A percentile compares a stretch with the other conserved stretches of the same genome.
Conservation (phyloP, 176 grass and related monocot genomes). For the Cenchrus fungigraminus region DNA sequence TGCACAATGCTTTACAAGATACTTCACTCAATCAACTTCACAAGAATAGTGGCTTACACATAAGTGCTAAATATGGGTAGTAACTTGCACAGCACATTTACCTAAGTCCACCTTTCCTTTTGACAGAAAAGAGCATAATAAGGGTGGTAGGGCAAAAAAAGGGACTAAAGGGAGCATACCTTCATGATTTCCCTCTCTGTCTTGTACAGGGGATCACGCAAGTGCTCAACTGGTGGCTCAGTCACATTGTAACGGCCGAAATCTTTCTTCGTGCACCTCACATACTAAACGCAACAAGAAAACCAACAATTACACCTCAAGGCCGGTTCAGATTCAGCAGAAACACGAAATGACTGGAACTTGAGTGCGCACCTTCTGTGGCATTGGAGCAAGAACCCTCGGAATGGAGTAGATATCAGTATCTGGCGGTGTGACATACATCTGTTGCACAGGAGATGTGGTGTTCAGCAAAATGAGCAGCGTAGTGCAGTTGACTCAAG, state of each 20-base stretch:
- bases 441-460: conserved; percentile 62
- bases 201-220: conserved; percentile 76
- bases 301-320: conserved; percentile 20
- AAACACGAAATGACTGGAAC: conserved; percentile 15
- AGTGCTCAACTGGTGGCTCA: conserved; percentile 75
- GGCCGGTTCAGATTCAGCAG: not conserved
- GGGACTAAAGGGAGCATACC: conserved; percentile 47
- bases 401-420: conserved; percentile 91
- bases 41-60: not conserved
- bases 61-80: not conserved
- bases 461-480: conserved; percentile 23
- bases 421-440: conserved; percentile 85
- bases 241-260: conserved; percentile 71
- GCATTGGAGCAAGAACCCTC: conserved; percentile 80
- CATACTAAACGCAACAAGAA: conserved; percentile 53
- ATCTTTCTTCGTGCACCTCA: conserved; percentile 71
- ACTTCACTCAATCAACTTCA: not conserved
- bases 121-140: not conserved
- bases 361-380: conserved; percentile 57
- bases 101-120: not conserved
- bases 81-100: conserved; percentile 19
- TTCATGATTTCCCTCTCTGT: conserved; percentile 78
- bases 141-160: not conserved
- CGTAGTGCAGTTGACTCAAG: not conserved
- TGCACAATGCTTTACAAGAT: not conserved